These are phyloP conservation scores for Cyberlindnera xylosilytica DNA, from an alignment of 805 yeast genomes.

Conservation along the genomic window DNA sequence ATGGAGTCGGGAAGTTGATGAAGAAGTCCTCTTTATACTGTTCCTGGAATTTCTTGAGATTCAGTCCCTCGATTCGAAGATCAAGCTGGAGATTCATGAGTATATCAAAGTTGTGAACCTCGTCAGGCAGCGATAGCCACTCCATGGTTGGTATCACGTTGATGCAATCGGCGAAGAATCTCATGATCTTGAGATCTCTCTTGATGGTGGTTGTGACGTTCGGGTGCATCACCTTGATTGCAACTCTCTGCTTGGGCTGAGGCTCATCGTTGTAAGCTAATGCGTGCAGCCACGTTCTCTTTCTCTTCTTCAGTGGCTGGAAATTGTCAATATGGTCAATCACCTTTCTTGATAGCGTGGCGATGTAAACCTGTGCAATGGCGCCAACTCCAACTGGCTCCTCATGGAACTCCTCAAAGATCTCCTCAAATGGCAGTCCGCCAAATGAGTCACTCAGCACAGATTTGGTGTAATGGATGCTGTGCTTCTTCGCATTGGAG, in stretches of 20 bases:
- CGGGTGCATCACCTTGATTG: conserved; percentile 93
- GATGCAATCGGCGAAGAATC: conserved; percentile 66
- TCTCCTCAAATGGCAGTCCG: conserved; percentile 54
- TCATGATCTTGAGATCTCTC: conserved; percentile 84
- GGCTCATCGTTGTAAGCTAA: conserved; percentile 17
- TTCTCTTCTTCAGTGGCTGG: conserved; percentile 22
- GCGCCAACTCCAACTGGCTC: conserved; percentile 96
- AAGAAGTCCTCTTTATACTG: conserved; percentile 59
- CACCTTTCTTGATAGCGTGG: conserved; percentile 50
- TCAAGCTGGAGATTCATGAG: conserved; percentile 90
- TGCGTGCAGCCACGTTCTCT: conserved; percentile 18
- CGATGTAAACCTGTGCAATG: conserved; percentile 92
- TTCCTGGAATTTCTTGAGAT: conserved; percentile 65
- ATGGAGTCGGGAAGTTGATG: conserved; percentile 80
- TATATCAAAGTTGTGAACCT: conserved; percentile 81
- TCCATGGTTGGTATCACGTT: conserved; percentile 90
- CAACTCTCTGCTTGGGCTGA: conserved; percentile 58
- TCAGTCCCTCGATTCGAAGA: conserved; percentile 83
- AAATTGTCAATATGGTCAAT: conserved; percentile 34
- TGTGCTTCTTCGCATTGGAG: conserved; percentile 77
- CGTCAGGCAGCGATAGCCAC: conserved; percentile 94
- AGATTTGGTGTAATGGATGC: conserved; percentile 54
- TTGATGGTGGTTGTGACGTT: conserved; percentile 65
- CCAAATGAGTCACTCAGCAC: conserved; percentile 59
- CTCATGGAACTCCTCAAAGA: conserved; percentile 74